A percentile compares a stretch with the other conserved stretches of the same genome.
Conservation (phyloP, 768 basidiomycete genomes). For the Mycena leptocephala region DNA sequence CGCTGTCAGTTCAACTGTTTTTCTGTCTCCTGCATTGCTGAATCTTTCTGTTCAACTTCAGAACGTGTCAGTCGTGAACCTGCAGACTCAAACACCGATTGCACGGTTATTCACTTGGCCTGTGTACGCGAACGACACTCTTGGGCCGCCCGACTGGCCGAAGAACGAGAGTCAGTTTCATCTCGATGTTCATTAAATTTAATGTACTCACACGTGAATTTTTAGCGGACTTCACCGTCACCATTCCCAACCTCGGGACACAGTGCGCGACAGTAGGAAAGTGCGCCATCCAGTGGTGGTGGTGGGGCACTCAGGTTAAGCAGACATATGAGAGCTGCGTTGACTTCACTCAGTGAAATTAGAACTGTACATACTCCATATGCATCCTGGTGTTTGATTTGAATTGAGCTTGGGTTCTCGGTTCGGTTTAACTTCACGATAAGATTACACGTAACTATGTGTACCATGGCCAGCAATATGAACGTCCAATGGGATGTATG, state of each 20-base stretch:
- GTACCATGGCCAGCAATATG: too few relatives aligned
- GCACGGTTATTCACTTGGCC: constrained; percentile 52
- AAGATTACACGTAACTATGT: too few relatives aligned
- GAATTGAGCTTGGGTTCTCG: too few relatives aligned
- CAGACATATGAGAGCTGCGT: constrained; percentile 57
- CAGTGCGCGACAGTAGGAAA: constrained; percentile 47
- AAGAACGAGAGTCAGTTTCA: constrained; percentile 56
- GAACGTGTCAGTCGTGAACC: constrained; percentile 55
- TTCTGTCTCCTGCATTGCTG: background rate
- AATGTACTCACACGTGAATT: background rate
- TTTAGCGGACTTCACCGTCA: constrained; percentile 50
- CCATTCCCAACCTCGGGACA: constrained; percentile 49
- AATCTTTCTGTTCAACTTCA: constrained; percentile 24
- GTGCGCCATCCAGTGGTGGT: constrained; percentile 60
- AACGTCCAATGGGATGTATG: too few relatives aligned
- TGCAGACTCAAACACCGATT: constrained; percentile 46
- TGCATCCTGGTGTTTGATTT: too few relatives aligned
- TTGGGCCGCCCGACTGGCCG: constrained; percentile 50
- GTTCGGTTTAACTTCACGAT: too few relatives aligned
- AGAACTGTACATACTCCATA: too few relatives aligned
- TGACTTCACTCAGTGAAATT: constrained; percentile 44
- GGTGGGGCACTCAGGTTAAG: constrained; percentile 45
- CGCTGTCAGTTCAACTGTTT: constrained; percentile 42
- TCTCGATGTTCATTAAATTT: background rate
- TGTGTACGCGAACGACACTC: constrained; percentile 49